A percentile compares a stretch with the other conserved stretches of the same genome.
Conservation (phyloP, 805 yeast species). For the Starmera quercuum region DNA sequence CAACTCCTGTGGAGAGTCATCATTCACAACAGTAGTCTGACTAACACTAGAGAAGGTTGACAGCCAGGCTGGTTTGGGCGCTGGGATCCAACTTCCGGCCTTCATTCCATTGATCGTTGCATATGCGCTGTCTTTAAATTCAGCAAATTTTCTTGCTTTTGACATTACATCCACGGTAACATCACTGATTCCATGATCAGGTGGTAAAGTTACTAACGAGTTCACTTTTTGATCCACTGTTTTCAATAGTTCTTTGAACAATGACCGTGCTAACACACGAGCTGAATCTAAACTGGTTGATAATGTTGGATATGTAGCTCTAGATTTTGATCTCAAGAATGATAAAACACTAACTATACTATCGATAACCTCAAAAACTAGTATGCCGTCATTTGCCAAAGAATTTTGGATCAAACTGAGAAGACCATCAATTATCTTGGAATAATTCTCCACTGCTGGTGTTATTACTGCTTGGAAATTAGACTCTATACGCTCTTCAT, state of each 20-base stretch:
- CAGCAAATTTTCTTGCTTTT: constrained; percentile 55
- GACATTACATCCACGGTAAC: constrained; percentile 68
- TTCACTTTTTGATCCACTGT: constrained; percentile 46
- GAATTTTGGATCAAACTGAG: constrained; percentile 32
- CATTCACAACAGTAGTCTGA: constrained; percentile 28
- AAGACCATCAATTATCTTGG: constrained; percentile 29
- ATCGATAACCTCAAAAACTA: constrained; percentile 55
- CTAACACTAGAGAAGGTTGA: constrained; percentile 40
- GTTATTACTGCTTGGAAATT: constrained; percentile 26
- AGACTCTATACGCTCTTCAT: constrained; percentile 19
- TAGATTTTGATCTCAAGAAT: constrained; percentile 21
- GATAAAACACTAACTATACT: constrained; percentile 27
- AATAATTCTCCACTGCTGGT: constrained; percentile 29
- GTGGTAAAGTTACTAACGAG: constrained; percentile 41
- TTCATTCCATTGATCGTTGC: constrained; percentile 41
- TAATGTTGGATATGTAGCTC: constrained; percentile 11
- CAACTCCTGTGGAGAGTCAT: constrained; percentile 39
- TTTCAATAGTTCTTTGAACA: constrained; percentile 51
- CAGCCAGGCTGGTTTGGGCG: constrained; percentile 48
- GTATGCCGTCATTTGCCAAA: constrained; percentile 39
- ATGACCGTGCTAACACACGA: constrained; percentile 24
- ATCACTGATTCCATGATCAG: constrained; percentile 66
- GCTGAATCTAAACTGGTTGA: constrained; percentile 18
- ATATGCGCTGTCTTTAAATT: constrained; percentile 45
- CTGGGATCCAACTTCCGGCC: constrained; percentile 64